These are phyloP conservation scores for Gossypium ekmanianum DNA, from an alignment of 345 rosid genomes.

Conservation along the genomic window DNA sequence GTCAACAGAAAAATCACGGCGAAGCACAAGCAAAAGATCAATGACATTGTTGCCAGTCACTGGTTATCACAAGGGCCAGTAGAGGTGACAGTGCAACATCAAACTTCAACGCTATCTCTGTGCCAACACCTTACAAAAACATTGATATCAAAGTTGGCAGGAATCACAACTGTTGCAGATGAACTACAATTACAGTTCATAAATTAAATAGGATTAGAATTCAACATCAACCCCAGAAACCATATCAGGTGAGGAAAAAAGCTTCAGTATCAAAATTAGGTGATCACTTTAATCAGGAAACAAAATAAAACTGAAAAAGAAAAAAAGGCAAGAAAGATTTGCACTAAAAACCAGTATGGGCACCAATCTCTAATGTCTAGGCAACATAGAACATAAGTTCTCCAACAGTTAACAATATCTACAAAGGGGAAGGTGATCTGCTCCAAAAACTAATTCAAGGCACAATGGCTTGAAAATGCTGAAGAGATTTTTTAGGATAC, in stretches of 20 bases:
- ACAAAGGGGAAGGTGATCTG: slow-evolving; percentile 40
- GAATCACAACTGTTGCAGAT: slow-evolving; percentile 7
- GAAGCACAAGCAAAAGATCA: neutral
- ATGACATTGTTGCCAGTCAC: neutral
- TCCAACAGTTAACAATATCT: slow-evolving; percentile 50
- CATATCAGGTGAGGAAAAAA: slow-evolving; percentile 21
- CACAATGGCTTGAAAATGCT: slow-evolving; percentile 29
- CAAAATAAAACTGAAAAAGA: slow-evolving; percentile 1
- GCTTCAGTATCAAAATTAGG: slow-evolving; percentile 25
- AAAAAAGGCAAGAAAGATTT: slow-evolving; percentile 25
- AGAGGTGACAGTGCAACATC: neutral
- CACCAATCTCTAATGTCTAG: slow-evolving; percentile 33
- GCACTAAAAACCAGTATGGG: slow-evolving; percentile 31
- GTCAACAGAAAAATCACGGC: neutral
- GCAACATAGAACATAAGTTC: slow-evolving; percentile 33
- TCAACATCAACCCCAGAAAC: slow-evolving; percentile 20
- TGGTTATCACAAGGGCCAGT: neutral
- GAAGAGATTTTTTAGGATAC: slow-evolving; percentile 22
- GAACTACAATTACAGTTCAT: slow-evolving; percentile 20
- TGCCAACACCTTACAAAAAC: slow-evolving; percentile 9
- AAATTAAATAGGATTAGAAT: slow-evolving; percentile 21
- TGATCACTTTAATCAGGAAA: neutral
- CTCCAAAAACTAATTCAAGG: slow-evolving; percentile 40
- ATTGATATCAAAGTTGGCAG: slow-evolving; percentile 5
- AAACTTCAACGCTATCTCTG: neutral